Conservation (phyloP, 768 basidiomycete species). For the Tremella yokohamensis region DNA sequence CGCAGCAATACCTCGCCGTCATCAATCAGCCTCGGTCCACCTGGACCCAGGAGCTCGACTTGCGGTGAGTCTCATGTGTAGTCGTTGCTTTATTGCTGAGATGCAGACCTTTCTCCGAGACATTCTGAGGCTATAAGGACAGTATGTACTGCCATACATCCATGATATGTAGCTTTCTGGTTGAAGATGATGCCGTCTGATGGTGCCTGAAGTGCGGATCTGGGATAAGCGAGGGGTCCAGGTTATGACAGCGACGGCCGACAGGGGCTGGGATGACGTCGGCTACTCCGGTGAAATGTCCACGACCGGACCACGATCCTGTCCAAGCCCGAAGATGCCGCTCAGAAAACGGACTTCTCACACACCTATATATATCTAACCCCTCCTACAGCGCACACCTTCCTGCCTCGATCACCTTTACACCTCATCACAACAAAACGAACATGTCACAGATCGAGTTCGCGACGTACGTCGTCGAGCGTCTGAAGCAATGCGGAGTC, state of each 20-base stretch:
- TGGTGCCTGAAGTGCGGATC: no score
- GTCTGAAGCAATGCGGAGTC: slow-evolving; percentile 45
- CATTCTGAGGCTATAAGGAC: background rate
- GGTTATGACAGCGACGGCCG: no score
- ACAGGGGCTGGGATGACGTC: no score
- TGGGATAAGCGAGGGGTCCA: no score
- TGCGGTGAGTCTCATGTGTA: slow-evolving; percentile 26
- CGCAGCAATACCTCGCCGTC: slow-evolving; percentile 29
- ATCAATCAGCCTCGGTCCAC: slow-evolving; percentile 35
- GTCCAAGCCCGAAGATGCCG: no score
- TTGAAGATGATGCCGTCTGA: no score
- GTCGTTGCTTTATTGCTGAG: background rate
- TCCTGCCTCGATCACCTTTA: background rate
- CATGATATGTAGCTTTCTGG: no score
- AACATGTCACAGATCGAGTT: slow-evolving; percentile 37
- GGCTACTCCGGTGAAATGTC: no score
- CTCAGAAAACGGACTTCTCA: background rate
- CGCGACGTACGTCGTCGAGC: slow-evolving; percentile 47
- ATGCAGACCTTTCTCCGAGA: slow-evolving; percentile 4
- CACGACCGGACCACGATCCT: no score
- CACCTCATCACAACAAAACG: slow-evolving; percentile 1
- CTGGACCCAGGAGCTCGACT: slow-evolving; percentile 47
- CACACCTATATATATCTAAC: background rate
- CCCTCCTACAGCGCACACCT: no score
- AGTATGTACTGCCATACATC: background rate